phyloP scores from a whole-genome alignment of 768 basidiomycete species.

The Lentinula sp. region DNA sequence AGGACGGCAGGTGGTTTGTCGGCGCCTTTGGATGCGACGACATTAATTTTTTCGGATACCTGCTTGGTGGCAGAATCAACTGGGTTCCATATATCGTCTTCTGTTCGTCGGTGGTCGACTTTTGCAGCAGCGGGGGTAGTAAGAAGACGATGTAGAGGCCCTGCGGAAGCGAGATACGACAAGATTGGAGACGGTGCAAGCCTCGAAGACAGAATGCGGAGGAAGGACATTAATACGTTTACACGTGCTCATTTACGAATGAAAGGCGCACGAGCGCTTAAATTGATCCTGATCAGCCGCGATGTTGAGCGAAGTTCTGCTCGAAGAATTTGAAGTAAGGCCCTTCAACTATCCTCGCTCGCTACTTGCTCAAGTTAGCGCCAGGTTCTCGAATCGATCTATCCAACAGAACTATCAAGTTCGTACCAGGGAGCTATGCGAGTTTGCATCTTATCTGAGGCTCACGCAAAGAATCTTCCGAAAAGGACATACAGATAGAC shows the following conservation, averaged over 20 bases:
- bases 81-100: not conserved
- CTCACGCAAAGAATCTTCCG: conserved; percentile 71
- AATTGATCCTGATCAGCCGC: not conserved
- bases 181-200: not conserved
- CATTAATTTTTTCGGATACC: not conserved
- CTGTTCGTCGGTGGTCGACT: not conserved
- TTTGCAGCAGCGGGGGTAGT: not conserved
- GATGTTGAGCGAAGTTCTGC: conserved; percentile 65
- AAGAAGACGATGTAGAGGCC: not conserved
- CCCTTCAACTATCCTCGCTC: conserved; percentile 7
- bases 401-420: conserved; percentile 91
- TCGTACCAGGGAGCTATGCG: conserved; percentile 37
- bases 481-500: conserved; percentile 74
- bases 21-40: not conserved
- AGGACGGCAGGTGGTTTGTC: conserved; percentile 23
- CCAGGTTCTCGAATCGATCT: conserved; percentile 92
- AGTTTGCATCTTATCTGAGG: conserved; percentile 35
- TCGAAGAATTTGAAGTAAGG: conserved; percentile 87
- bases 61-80: not conserved
- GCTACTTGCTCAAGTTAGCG: not conserved
- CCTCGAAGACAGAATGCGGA: not conserved
- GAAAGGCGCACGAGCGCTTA: not conserved
- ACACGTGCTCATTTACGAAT: not conserved
- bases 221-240: not conserved
- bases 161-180: not conserved